Evolutionary conservation across 441 rosid species (phyloP).

Genomic region (Corymbia calophylla): DNA sequence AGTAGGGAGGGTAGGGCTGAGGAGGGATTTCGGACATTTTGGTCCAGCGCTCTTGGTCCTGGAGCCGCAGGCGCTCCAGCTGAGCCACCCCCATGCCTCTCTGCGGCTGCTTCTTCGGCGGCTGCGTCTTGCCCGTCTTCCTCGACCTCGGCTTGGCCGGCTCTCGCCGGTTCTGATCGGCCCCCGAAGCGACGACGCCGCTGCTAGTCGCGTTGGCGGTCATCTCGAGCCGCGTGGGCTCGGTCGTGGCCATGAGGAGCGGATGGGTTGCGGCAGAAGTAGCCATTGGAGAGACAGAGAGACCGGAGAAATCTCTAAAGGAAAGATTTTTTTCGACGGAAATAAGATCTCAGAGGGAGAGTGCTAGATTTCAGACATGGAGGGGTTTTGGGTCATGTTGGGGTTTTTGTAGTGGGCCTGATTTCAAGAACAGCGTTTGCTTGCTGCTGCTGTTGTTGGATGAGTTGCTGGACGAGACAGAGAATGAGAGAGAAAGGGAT

Average conservation of each 20-base stretch:
- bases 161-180: slow-evolving; percentile 10
- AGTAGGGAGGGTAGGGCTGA: neutral
- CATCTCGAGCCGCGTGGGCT: neutral
- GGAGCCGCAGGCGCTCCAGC: slow-evolving; percentile 44
- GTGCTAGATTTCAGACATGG: neutral
- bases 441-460: neutral
- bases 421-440: neutral
- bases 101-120: slow-evolving; percentile 39
- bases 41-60: slow-evolving; percentile 31
- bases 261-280: slow-evolving; percentile 16
- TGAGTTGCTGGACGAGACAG: neutral
- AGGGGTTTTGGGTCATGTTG: neutral
- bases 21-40: slow-evolving; percentile 8
- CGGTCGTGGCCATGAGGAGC: slow-evolving; percentile 14
- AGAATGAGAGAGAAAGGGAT: neutral
- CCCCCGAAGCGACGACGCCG: neutral
- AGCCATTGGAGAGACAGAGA: slow-evolving; percentile 26
- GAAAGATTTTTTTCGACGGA: neutral
- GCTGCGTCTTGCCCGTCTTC: slow-evolving; percentile 22
- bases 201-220: slow-evolving; percentile 4
- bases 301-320: neutral
- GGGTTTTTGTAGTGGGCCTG: neutral
- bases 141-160: slow-evolving; percentile 12
- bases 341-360: neutral
- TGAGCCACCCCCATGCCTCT: slow-evolving; percentile 83